Evolutionary conservation across 345 rosid species (phyloP).

Genomic region (Draba incana): DNA sequence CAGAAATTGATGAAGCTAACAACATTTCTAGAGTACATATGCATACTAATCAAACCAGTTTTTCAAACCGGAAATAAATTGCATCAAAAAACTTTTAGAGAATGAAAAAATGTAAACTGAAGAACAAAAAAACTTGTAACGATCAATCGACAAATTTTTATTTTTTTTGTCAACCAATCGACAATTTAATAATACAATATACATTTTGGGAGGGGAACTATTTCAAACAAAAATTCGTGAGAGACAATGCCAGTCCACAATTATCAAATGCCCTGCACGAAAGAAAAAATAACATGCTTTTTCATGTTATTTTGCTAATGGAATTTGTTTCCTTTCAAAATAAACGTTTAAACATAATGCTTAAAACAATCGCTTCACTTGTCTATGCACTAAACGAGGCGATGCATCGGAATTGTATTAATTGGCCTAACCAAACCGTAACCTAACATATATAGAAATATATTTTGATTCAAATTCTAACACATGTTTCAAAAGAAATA

Average conservation of each 20-base stretch:
- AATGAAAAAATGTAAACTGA: not conserved
- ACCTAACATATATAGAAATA: constrained; percentile 16
- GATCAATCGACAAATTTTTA: too few species aligned
- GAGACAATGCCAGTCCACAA: too few species aligned
- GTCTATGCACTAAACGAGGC: not conserved
- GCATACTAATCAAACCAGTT: not conserved
- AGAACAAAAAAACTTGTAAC: not conserved
- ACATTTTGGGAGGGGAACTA: not conserved
- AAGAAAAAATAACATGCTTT: too few species aligned
- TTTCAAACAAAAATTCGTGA: not conserved
- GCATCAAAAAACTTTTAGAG: not conserved
- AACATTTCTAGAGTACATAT: not conserved
- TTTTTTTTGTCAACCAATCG: too few species aligned
- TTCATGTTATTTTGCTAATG: too few species aligned
- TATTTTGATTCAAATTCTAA: constrained; percentile 1
- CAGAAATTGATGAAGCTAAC: not conserved
- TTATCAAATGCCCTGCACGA: too few species aligned
- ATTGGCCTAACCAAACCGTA: not conserved
- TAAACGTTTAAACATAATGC: too few species aligned
- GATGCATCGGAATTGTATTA: constrained; percentile 3
- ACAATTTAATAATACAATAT: too few species aligned
- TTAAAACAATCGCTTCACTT: too few species aligned
- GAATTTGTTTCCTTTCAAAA: too few species aligned
- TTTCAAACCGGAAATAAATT: not conserved
- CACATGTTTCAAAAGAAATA: too few species aligned